These are phyloP conservation scores for Casuarina cunninghamiana DNA, from an alignment of 306 rosid species.

Conservation along the genomic window DNA sequence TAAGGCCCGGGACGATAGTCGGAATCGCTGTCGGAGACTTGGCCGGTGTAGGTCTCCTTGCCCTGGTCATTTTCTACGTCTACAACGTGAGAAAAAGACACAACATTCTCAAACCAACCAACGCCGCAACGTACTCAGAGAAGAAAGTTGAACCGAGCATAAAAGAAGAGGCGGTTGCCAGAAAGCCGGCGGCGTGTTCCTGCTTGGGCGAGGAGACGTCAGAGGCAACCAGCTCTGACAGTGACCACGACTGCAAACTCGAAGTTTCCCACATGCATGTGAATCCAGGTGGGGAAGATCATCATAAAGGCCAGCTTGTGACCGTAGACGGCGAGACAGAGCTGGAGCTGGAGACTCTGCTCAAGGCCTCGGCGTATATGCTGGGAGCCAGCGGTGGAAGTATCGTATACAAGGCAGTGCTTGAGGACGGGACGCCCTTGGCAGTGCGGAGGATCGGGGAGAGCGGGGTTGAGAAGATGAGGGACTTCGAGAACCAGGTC, in stretches of 20 bases:
- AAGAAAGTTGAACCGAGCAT: slow-evolving; percentile 27
- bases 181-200: slow-evolving; percentile 44
- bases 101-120: slow-evolving; percentile 14
- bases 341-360: slow-evolving; percentile 69
- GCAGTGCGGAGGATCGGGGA: slow-evolving; percentile 88
- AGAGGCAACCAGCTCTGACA: slow-evolving; percentile 71
- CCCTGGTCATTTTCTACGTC: slow-evolving; percentile 51
- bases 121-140: neutral
- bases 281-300: slow-evolving; percentile 9
- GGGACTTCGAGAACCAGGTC: slow-evolving; percentile 73
- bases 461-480: slow-evolving; percentile 55
- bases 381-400: slow-evolving; percentile 63
- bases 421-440: slow-evolving; percentile 68
- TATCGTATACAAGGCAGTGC: slow-evolving; percentile 87
- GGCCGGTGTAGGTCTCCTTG: slow-evolving; percentile 56
- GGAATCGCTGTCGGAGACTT: slow-evolving; percentile 75
- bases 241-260: slow-evolving; percentile 36
- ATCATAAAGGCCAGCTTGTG: slow-evolving; percentile 51
- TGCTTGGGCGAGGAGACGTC: slow-evolving; percentile 81
- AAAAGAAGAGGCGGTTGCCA: slow-evolving; percentile 25
- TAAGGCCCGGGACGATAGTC: slow-evolving; percentile 74
- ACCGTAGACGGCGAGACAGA: slow-evolving; percentile 63
- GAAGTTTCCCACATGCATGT: neutral
- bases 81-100: slow-evolving; percentile 57
- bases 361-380: slow-evolving; percentile 80